Base-by-base conservation (phyloP, 352 stramenopile genomes). In the Pythium aphanidermatum region DNA sequence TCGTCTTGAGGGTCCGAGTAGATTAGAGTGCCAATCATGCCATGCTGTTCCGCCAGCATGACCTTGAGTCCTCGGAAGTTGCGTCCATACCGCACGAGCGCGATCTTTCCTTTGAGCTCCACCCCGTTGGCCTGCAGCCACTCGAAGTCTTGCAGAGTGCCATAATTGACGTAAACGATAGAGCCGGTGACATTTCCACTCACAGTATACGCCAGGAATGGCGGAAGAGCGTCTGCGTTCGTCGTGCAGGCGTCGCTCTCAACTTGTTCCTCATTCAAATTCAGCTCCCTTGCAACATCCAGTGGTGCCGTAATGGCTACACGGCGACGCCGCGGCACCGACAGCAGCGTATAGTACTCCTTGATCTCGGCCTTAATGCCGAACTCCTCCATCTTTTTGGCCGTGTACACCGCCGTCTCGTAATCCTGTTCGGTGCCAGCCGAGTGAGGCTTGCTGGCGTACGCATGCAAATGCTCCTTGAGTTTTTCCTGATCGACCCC, bases 121-220 rank as follows among this genome's bases (percentile, higher is more conserved):
- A 96, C 66, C 32, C 83, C 83, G 3, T 70, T 54, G 2, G 55
- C 50, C 46, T 74, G 54, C 0, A 96, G 68, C 47, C 60, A 86
- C 30, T 87, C 57, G 46, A 95, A 96, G 56, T 96, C 86, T 30
- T 56, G 42, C 3, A 66, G 85, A 13, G 60, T 54, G 0, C 78
- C 86, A 46, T 90, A 91, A 57, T 96, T 96, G n/a, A 80, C 85
- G 58, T 95, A 96, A 41, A 96, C 81, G 0, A 92, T 50, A 2
- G 74, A 57, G 8, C 63, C 63, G 9, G 64, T 80, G 25, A 92
- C 68, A 45, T 86, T 73, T 4, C 85, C 86, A 2, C 70, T 72
- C 2, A 80, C 83, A 4, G 75, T 66, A 59, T 96, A 96, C 5
- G 75, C 84, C 36, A 93, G 57, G 55, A 89, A 96, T 6, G 82